A percentile compares a stretch with the other conserved stretches of the same genome.
Conservation (phyloP, 2,329 filamentous ascomycete species). For the Myriosclerotinia duriaeana region DNA sequence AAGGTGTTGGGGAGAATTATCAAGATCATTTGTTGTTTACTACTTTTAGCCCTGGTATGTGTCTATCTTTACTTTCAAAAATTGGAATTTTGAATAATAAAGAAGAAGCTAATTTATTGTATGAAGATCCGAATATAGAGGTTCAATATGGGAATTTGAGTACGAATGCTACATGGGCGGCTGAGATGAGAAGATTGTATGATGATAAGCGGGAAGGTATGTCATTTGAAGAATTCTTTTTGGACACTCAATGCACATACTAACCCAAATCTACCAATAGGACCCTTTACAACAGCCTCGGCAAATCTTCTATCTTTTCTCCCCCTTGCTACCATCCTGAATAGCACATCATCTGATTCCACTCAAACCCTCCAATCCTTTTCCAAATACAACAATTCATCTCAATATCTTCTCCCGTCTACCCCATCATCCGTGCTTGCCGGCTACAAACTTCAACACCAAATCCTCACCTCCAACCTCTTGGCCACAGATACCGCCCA, state of each 20-base stretch:
- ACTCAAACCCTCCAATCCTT: background rate
- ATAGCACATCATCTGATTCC: background rate
- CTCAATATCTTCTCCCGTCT: conserved; percentile 18
- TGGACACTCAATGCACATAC: fast-evolving
- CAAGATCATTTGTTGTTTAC: conserved; percentile 43
- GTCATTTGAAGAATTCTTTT: background rate
- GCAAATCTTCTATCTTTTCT: conserved; percentile 16
- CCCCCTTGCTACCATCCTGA: conserved; percentile 6
- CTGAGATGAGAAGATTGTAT: conserved; percentile 18
- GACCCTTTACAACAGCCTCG: conserved; percentile 20
- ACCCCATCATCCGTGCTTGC: background rate
- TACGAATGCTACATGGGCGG: conserved; percentile 20
- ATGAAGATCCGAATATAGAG: conserved; percentile 6
- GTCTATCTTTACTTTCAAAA: too few relatives aligned
- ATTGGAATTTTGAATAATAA: background rate
- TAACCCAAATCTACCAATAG: background rate
- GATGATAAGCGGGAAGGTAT: conserved; percentile 20
- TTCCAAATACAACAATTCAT: background rate
- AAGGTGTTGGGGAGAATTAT: conserved; percentile 53
- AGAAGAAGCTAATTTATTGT: background rate
- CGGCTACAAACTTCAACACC: conserved; percentile 14
- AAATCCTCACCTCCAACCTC: conserved; percentile 1
- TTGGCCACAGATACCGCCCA: background rate
- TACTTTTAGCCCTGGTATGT: background rate
- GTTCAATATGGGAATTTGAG: conserved; percentile 18